These are phyloP conservation scores for Salix dunnii DNA, from an alignment of 345 rosid genomes.

Conservation along the genomic window DNA sequence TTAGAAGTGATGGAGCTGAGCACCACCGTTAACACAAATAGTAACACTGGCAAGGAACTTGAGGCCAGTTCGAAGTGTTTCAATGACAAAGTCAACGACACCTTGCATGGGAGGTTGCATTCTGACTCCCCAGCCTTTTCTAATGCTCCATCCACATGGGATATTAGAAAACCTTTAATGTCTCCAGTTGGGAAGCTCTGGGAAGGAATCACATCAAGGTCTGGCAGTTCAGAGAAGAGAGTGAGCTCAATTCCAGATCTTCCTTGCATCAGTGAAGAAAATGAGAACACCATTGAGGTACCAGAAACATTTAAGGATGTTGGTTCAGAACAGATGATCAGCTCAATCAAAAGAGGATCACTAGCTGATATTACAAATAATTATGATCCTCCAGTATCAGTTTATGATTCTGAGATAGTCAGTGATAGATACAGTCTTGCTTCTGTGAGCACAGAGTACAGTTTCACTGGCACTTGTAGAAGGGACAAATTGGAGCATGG, in stretches of 20 bases:
- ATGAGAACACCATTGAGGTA: conserved; percentile 53
- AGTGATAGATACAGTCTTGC: conserved; percentile 61
- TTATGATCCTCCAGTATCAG: conserved; percentile 38
- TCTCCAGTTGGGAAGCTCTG: conserved; percentile 75
- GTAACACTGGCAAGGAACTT: conserved; percentile 23
- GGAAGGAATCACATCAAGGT: conserved; percentile 55
- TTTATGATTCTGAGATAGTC: conserved; percentile 40
- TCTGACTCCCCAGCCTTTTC: conserved; percentile 46
- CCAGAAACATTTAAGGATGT: conserved; percentile 39
- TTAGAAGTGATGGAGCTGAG: conserved; percentile 44
- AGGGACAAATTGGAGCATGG: conserved; percentile 41
- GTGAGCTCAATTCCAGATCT: conserved; percentile 73
- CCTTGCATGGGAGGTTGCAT: conserved; percentile 34
- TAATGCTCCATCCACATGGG: conserved; percentile 36
- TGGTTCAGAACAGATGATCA: conserved; percentile 25
- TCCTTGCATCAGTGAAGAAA: conserved; percentile 81
- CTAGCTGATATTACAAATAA: conserved; percentile 53
- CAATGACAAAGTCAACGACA: conserved; percentile 28
- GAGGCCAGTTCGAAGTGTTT: conserved; percentile 35
- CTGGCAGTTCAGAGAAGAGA: conserved; percentile 67
- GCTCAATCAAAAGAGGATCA: conserved; percentile 47
- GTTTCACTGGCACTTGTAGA: conserved; percentile 43
- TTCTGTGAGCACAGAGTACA: conserved; percentile 50
- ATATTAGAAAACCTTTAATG: conserved; percentile 41
- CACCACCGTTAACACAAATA: conserved; percentile 18